phyloP scores from a whole-genome alignment of 345 rosid species.

The Eutrema japonicum region DNA sequence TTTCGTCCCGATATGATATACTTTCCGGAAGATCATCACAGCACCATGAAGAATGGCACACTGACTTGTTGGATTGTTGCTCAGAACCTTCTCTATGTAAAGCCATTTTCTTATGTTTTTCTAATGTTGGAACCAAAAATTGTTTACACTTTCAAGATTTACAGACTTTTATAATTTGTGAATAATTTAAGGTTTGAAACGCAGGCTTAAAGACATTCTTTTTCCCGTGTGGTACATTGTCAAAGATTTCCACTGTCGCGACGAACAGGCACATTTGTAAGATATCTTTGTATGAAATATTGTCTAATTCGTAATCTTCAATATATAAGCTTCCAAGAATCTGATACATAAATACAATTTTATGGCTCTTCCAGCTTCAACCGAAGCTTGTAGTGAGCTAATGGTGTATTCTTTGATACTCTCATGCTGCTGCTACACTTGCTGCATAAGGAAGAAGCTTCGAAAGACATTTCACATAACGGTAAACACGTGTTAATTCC shows the following conservation, averaged over 20 bases:
- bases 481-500: conserved; percentile 46
- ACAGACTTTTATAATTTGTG: background rate
- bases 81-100: conserved; percentile 83
- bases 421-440: conserved; percentile 95
- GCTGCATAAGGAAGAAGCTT: conserved; percentile 84
- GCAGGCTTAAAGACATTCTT: conserved; percentile 79
- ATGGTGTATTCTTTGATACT: conserved; percentile 84
- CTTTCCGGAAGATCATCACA: conserved; percentile 42
- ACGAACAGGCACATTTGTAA: conserved; percentile 71
- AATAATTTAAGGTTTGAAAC: background rate
- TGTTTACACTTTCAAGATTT: background rate
- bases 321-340: background rate
- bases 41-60: conserved; percentile 72
- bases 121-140: background rate
- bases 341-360: background rate
- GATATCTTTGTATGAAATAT: conserved; percentile 22
- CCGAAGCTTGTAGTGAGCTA: conserved; percentile 82
- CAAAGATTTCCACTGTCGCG: conserved; percentile 85
- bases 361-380: conserved; percentile 61
- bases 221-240: conserved; percentile 81
- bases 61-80: conserved; percentile 89
- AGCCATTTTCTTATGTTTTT: conserved; percentile 28
- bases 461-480: conserved; percentile 68
- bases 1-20: conserved; percentile 48
- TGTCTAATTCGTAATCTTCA: background rate